Evolutionary conservation across 1,139 yeast species (phyloP).

Genomic region (Kluyveromyces marxianus): DNA sequence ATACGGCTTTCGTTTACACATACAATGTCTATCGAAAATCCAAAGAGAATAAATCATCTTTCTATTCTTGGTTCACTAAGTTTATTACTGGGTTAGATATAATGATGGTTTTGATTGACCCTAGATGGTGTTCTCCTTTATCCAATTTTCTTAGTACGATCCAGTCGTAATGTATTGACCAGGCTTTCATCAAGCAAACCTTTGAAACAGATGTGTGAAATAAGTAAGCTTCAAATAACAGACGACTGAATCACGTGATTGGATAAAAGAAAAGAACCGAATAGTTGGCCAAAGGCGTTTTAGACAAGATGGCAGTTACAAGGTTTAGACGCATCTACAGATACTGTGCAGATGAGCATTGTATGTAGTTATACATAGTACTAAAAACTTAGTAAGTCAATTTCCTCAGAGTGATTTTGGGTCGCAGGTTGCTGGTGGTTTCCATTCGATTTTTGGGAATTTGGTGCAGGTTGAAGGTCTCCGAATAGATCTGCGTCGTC

Average conservation of each 20-base stretch:
- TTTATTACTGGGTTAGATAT: background rate
- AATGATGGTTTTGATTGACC: background rate
- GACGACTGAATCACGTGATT: no score
- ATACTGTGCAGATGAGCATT: background rate
- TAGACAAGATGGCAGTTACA: no score
- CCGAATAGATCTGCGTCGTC: constrained; percentile 28
- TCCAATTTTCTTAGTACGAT: no score
- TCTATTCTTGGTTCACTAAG: background rate
- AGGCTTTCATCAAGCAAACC: no score
- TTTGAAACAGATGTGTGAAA: no score
- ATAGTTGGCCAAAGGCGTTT: no score
- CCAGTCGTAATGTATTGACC: no score
- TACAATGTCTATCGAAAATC: constrained; percentile 83
- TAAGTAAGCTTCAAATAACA: no score
- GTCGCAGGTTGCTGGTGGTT: constrained; percentile 13
- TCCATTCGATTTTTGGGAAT: constrained; percentile 11
- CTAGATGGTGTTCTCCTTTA: no score
- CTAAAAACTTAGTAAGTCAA: constrained; percentile 41
- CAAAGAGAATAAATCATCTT: constrained; percentile 62
- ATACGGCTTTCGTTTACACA: constrained; percentile 13
- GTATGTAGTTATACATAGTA: background rate
- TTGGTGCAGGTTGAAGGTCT: constrained; percentile 22
- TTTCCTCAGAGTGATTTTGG: constrained; percentile 27
- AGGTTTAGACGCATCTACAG: no score
- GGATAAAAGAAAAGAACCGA: no score